Percentiles rank a stretch among this genome's conserved stretches.
phyloP scores from a whole-genome alignment of 129 eudicot genomes.

The Calendula officinalis region DNA sequence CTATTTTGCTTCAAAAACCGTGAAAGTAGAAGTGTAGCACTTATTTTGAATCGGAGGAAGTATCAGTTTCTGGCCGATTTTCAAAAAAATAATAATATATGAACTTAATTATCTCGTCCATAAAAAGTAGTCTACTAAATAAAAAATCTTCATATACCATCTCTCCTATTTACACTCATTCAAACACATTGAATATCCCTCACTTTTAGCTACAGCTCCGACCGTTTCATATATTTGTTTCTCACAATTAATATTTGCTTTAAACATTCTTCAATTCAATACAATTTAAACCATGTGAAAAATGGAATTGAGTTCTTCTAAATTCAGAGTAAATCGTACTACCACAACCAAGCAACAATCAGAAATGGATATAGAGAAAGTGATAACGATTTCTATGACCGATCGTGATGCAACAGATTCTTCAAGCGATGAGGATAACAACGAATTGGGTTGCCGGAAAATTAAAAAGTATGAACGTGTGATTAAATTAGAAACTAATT shows the following conservation, averaged over 20 bases:
- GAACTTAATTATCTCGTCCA: neutral
- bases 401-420: slow-evolving; percentile 66
- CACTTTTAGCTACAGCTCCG: slow-evolving; percentile 24
- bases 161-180: slow-evolving; percentile 36
- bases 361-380: slow-evolving; percentile 20
- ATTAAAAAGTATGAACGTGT: slow-evolving; percentile 39
- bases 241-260: neutral
- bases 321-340: slow-evolving; percentile 10
- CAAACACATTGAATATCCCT: slow-evolving; percentile 28
- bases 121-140: slow-evolving; percentile 10
- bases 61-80: too few species aligned
- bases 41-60: too few species aligned
- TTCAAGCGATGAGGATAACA: slow-evolving; percentile 47
- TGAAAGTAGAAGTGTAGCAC: too few species aligned
- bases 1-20: too few species aligned
- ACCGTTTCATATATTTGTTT: slow-evolving; percentile 15
- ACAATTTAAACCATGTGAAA: slow-evolving; percentile 1
- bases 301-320: slow-evolving; percentile 21
- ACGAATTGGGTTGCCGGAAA: slow-evolving; percentile 17
- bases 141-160: slow-evolving; percentile 19
- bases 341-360: slow-evolving; percentile 18
- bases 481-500: slow-evolving; percentile 29
- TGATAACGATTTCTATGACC: slow-evolving; percentile 37
- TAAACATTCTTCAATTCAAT: slow-evolving; percentile 3
- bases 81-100: too few species aligned